These are phyloP conservation scores for Closterium sp. DNA, from an alignment of 139 green algal genomes.

Conservation along the genomic window DNA sequence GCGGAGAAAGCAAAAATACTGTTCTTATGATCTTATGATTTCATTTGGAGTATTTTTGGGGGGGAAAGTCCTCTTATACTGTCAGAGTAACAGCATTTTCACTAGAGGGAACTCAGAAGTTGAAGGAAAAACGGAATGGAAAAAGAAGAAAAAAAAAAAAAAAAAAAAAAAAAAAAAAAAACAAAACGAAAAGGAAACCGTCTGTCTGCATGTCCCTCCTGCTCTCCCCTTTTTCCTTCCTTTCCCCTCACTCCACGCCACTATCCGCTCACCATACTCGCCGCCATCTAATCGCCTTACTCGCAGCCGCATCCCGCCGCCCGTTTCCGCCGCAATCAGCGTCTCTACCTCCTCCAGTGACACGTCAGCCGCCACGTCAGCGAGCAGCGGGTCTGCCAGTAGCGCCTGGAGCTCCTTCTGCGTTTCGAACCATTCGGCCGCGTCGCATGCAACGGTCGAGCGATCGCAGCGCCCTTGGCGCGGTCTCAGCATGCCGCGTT, in stretches of 20 bases:
- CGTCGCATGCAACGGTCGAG: neutral
- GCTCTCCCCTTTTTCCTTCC: neutral
- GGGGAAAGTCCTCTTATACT: no score
- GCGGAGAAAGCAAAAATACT: neutral
- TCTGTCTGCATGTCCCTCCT: neutral
- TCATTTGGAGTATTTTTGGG: no score
- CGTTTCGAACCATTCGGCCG: neutral
- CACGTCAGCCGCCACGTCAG: conserved; percentile 3
- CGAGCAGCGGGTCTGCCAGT: neutral
- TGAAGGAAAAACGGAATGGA: no score
- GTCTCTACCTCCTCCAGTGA: neutral
- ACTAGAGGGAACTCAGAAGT: no score
- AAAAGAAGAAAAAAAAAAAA: no score
- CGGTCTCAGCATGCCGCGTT: neutral
- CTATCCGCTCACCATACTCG: neutral
- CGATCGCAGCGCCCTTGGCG: neutral
- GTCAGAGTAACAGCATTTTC: no score
- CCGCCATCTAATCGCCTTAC: neutral
- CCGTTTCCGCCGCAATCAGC: conserved; percentile 1
- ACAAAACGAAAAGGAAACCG: neutral
- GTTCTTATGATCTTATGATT: no score
- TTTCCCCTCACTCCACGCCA: neutral
- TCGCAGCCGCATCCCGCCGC: neutral
- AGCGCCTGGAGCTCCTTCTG: neutral
- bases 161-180: neutral